Percentiles rank a stretch among this genome's conserved stretches.
phyloP scores from a whole-genome alignment of 768 basidiomycete species.

The Pluteus cervinus region DNA sequence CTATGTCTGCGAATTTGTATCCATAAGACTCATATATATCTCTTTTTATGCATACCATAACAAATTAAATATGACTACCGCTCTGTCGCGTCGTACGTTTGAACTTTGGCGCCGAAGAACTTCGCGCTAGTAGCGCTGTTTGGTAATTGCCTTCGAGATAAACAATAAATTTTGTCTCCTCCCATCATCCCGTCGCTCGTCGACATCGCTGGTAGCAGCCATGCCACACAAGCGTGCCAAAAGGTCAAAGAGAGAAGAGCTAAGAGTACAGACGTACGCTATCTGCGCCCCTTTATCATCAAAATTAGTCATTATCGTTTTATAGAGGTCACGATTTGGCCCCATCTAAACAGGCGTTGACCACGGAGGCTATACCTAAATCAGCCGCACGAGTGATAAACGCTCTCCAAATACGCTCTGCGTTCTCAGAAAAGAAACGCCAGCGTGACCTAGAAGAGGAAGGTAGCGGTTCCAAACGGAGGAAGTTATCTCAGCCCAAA shows the following conservation, averaged over 20 bases:
- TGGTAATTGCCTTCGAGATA: too few species aligned
- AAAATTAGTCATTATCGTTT: not conserved
- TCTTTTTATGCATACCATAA: too few species aligned
- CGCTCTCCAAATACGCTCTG: slow-evolving; percentile 50
- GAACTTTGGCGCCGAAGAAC: too few species aligned
- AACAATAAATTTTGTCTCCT: too few species aligned
- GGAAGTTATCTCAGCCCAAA: slow-evolving; percentile 14
- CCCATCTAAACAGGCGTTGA: slow-evolving; percentile 35
- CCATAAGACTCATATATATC: too few species aligned
- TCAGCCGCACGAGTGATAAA: slow-evolving; percentile 59
- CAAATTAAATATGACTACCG: too few species aligned
- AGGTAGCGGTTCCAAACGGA: slow-evolving; percentile 22
- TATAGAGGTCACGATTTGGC: slow-evolving; percentile 45
- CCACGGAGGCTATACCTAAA: slow-evolving; percentile 64
- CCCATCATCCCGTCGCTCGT: too few species aligned
- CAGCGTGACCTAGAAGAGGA: slow-evolving; percentile 24
- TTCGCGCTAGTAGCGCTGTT: too few species aligned
- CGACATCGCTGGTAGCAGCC: too few species aligned
- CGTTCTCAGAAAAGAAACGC: slow-evolving; percentile 46
- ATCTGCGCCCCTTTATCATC: slow-evolving; percentile 1
- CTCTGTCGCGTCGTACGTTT: too few species aligned
- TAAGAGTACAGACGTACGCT: slow-evolving; percentile 36
- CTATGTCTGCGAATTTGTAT: too few species aligned
- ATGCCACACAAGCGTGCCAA: slow-evolving; percentile 72
- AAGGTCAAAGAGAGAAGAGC: slow-evolving; percentile 38